Percentiles rank a stretch among this genome's conserved stretches.
Evolutionary conservation across 176 grass and related monocot genomes (phyloP).

Genomic region (Avena eriantha): DNA sequence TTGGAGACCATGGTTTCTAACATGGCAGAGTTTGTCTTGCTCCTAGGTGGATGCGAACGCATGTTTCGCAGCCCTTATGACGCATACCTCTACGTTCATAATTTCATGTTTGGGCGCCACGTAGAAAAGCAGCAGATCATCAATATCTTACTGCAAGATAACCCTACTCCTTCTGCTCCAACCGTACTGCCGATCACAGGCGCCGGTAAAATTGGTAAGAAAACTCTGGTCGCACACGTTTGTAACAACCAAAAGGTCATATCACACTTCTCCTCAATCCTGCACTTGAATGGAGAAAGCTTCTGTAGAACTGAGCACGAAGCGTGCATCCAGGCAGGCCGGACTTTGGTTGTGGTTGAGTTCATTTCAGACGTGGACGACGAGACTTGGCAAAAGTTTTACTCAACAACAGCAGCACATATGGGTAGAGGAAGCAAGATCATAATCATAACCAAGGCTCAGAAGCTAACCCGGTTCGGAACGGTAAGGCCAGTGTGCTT

Average conservation of each 20-base stretch:
- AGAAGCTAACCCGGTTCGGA: not conserved
- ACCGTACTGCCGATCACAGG: constrained; percentile 19
- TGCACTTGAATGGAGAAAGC: not conserved
- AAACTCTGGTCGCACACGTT: constrained; percentile 12
- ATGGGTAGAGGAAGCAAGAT: constrained; percentile 45
- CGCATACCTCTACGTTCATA: not conserved
- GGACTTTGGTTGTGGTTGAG: constrained; percentile 28
- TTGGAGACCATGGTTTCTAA: not conserved
- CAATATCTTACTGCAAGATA: not conserved
- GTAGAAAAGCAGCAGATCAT: constrained; percentile 3
- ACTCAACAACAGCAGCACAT: not conserved
- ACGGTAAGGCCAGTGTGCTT: constrained; percentile 24
- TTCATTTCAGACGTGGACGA: constrained; percentile 30
- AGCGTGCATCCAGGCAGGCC: not conserved
- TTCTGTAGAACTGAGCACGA: not conserved
- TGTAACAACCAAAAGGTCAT: not conserved
- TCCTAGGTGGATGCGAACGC: constrained; percentile 5
- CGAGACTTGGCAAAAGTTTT: constrained; percentile 10
- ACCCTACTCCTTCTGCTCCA: not conserved
- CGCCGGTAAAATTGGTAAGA: not conserved
- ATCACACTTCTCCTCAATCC: not conserved
- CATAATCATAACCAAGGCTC: constrained; percentile 24
- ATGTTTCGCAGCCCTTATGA: constrained; percentile 6
- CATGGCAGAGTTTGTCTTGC: not conserved
- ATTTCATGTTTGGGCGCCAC: constrained; percentile 20